Base-by-base conservation (phyloP, 306 rosid genomes). In the Vicia faba region DNA sequence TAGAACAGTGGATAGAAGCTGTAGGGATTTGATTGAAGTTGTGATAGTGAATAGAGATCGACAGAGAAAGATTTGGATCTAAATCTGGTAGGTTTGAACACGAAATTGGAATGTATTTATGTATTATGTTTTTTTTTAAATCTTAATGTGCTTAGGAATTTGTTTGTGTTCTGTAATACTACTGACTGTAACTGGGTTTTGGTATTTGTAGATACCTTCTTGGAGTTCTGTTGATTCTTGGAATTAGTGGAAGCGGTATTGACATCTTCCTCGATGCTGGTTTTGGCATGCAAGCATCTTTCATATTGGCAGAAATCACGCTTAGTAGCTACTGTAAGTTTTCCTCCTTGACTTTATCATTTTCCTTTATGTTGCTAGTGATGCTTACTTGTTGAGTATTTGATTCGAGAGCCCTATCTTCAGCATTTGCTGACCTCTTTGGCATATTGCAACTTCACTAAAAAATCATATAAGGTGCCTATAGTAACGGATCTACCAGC, bases 391-490 rank as follows among this genome's bases (percentile, higher is more conserved):
- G 35, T 40, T 80, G 78, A 48, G 80, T 53, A 66, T 69, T 74
- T 41, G 54, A 68, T 76, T 66, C 56, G 75, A 31, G 50, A 54
- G 31, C 73, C 61, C 28, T 55, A 8, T 54, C 56, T 31, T 84
- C 78, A 11, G 68, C 75, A 58, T 80, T 72, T 48, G 65, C 83
- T 55, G 80, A 80, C 49, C 72, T 74, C 85, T 86, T 80, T 38
- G 73, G 83, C 81, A 79, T 83, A 49, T 83, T 71, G 54, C 97
- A 44, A 80, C 88, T 77, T 88, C 89, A 70, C 79, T 81, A n/a
- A n/a, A 69, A 95, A 95, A 67, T 86, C 91, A 29, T 97, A 95
- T 39, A 95, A 72, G 83, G 65, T 86, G 10, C 82, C 97, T 5
- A 85, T 83, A 5, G 75, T 82, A 75, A 90, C 68, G 29, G 97